These are phyloP conservation scores for Phytophthora ohioensis DNA, from an alignment of 352 stramenopile species.

Conservation along the genomic window DNA sequence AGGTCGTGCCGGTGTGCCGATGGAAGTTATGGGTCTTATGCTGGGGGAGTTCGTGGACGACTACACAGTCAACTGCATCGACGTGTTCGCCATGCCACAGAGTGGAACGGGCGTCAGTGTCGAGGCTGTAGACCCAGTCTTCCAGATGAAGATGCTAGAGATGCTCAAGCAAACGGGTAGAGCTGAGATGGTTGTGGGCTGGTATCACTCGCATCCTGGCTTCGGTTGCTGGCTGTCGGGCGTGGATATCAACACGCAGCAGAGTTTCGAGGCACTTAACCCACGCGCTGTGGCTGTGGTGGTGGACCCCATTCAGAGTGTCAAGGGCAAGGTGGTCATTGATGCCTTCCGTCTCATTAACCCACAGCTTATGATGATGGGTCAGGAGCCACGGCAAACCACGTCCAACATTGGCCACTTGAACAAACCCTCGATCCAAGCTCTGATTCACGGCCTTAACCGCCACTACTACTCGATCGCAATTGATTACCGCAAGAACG, in stretches of 20 bases:
- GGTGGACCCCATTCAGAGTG: conserved; percentile 99
- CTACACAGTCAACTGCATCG: conserved; percentile 99
- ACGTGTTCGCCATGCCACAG: conserved; percentile 99
- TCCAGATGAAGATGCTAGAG: conserved; percentile 99
- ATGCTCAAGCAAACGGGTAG: conserved; percentile 99
- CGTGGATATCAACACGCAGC: conserved; percentile 99
- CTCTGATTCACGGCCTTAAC: conserved; percentile 99
- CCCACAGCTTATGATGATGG: conserved; percentile 98
- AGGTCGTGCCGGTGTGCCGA: conserved; percentile 97
- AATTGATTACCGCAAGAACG: conserved; percentile 99
- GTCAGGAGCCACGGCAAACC: conserved; percentile 97
- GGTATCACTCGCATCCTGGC: conserved; percentile 99
- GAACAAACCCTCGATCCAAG: conserved; percentile 99
- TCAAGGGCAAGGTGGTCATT: conserved; percentile 99
- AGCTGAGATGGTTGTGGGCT: conserved; percentile 96
- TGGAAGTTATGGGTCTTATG: conserved; percentile 99
- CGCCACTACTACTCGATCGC: conserved; percentile 99
- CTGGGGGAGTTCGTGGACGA: conserved; percentile 99
- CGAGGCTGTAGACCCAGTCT: conserved; percentile 99
- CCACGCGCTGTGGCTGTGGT: conserved; percentile 97
- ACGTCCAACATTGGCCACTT: conserved; percentile 99
- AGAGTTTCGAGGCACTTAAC: conserved; percentile 99
- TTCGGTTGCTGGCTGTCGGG: conserved; percentile 99
- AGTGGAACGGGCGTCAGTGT: conserved; percentile 95
- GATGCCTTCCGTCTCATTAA: conserved; percentile 99